Conservation (phyloP, 805 yeast species). For the Starmerella stellata region DNA sequence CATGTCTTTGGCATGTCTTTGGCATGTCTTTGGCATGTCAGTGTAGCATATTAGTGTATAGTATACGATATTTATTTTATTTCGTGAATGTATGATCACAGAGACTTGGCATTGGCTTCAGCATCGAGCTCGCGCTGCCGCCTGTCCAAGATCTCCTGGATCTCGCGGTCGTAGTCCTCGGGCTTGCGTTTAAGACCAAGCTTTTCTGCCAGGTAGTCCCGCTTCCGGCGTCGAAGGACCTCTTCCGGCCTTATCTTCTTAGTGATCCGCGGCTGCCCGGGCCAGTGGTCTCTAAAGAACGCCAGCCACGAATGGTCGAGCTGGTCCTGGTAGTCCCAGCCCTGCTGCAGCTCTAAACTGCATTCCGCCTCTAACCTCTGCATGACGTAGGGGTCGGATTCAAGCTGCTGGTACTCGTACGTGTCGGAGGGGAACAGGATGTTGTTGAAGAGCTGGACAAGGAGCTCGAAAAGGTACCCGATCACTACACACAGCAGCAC, state of each 20-base stretch:
- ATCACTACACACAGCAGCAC: constrained; percentile 38
- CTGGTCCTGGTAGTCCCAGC: constrained; percentile 29
- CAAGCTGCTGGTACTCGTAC: constrained; percentile 61
- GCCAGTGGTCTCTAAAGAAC: constrained; percentile 26
- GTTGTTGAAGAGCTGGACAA: constrained; percentile 38
- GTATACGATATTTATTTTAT: no score
- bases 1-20: no score
- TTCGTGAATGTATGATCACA: no score
- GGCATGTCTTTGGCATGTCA: no score
- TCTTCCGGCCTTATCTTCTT: not conserved
- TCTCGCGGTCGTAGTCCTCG: constrained; percentile 23
- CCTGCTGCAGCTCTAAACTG: constrained; percentile 51
- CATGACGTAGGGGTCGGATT: constrained; percentile 48
- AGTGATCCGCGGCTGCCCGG: constrained; percentile 12
- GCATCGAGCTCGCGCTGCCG: constrained; percentile 22
- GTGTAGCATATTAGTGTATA: no score
- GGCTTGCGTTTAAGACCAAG: constrained; percentile 18
- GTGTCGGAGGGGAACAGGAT: constrained; percentile 52
- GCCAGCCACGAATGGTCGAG: constrained; percentile 55
- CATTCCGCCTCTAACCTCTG: constrained; percentile 56
- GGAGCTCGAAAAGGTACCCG: constrained; percentile 49
- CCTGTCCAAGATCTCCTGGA: constrained; percentile 22
- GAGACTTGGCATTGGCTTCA: no score
- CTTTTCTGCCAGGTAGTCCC: constrained; percentile 16
- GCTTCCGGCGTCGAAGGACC: constrained; percentile 11